Evolutionary conservation across 257 asterid genomes (phyloP).

Genomic region (Penstemon eatonii): DNA sequence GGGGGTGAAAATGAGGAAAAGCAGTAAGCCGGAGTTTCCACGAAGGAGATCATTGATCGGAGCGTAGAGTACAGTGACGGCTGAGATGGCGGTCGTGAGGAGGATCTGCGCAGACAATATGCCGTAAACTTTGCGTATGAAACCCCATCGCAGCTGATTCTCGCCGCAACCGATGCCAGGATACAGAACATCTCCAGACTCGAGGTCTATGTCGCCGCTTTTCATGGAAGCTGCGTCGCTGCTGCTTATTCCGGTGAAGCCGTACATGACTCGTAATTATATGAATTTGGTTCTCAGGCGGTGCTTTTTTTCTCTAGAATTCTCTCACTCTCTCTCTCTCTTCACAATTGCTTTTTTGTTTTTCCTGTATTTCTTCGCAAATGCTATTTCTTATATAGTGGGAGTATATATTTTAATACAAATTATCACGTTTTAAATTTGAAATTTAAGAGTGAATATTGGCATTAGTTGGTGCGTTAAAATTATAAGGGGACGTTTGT

Average conservation of each 20-base stretch:
- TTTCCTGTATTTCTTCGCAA: no score
- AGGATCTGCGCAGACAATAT: constrained; percentile 88
- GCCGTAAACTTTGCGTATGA: constrained; percentile 92
- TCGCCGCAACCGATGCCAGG: constrained; percentile 97
- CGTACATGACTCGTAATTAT: constrained; percentile 45
- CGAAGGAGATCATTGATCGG: constrained; percentile 83
- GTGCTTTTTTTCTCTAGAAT: constrained; percentile 29
- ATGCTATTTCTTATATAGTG: no score
- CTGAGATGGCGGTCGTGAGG: constrained; percentile 63
- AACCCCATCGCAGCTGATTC: constrained; percentile 96
- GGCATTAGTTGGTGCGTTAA: no score
- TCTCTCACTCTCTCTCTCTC: constrained; percentile 12
- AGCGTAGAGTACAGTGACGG: constrained; percentile 64
- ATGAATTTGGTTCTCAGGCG: constrained; percentile 19
- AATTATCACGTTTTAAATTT: no score
- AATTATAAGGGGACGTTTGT: no score
- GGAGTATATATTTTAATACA: no score
- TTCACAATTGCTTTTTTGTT: not conserved
- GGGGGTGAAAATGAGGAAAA: constrained; percentile 81
- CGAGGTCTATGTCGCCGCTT: constrained; percentile 46
- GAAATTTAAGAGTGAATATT: no score
- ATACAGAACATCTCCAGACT: constrained; percentile 64
- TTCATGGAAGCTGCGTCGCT: constrained; percentile 38
- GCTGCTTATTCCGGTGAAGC: constrained; percentile 49
- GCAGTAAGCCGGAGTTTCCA: constrained; percentile 63